A percentile compares a stretch with the other conserved stretches of the same genome.
phyloP scores from a whole-genome alignment of 176 grass and related monocot genomes.

The Elaeis guineensis region DNA sequence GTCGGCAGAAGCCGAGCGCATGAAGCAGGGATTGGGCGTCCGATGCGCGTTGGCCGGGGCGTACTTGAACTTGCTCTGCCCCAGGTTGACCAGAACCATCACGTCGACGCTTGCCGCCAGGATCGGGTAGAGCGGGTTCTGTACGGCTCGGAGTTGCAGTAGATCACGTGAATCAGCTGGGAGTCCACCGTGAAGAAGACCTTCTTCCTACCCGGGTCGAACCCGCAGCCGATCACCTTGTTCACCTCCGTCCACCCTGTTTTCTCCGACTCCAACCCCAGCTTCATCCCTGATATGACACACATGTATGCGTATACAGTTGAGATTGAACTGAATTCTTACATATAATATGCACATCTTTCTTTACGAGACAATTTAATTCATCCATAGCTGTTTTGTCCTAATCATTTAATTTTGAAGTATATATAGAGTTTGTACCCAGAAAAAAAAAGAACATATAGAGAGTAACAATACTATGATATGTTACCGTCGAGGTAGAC shows the following conservation, averaged over 20 bases:
- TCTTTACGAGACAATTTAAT: too few relatives aligned
- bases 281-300: conserved; percentile 60
- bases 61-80: conserved; percentile 88
- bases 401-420: too few relatives aligned
- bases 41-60: conserved; percentile 61
- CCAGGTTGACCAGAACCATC: conserved; percentile 84
- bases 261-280: conserved; percentile 66
- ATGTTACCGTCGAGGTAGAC: conserved; percentile 80
- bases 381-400: too few relatives aligned
- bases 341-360: too few relatives aligned
- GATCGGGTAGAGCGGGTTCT: conserved; percentile 58
- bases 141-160: conserved; percentile 77
- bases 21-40: conserved; percentile 76
- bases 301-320: too few relatives aligned
- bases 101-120: conserved; percentile 58
- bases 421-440: too few relatives aligned
- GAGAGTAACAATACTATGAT: too few relatives aligned
- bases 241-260: conserved; percentile 56
- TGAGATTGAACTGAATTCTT: too few relatives aligned
- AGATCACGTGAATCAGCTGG: conserved; percentile 53
- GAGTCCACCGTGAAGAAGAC: conserved; percentile 95
- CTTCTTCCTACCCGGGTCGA: conserved; percentile 74
- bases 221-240: conserved; percentile 82
- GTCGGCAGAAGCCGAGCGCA: conserved; percentile 21
- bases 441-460: too few relatives aligned